Base-by-base conservation (phyloP, 2,329 filamentous ascomycete genomes). In the Aspergillus sojae region DNA sequence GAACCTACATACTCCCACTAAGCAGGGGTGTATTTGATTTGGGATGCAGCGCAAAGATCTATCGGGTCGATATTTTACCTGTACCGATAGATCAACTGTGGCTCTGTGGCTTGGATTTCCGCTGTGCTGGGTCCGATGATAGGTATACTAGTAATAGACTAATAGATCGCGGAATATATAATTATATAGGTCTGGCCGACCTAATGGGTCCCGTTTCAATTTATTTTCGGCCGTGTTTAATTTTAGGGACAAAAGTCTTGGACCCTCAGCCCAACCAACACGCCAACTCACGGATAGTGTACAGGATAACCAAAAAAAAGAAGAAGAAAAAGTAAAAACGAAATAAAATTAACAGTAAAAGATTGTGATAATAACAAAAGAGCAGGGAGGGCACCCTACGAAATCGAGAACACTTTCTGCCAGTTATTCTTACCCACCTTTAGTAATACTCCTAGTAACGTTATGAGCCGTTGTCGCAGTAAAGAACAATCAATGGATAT, bases 31-130 rank as follows among this genome's bases (percentile, higher is more conserved):
- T 34, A 32, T 4, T 39, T 55, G n/a, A 26, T 54, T 54, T 34
- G 10, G 30, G 52, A 36, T 36, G 52, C 52, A 54, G 28, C 23
- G 6, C 21, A 36, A 36, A 54, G 52, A 54, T 54, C 52, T 23
- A 54, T 54, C 30, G 52, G 52, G 16, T 54, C n/a, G n/a, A 36
- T 54, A 14, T 21, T 16, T 55, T 39, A 28, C n/a, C 48, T 32
- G 28, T 16, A 39, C 52, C n/a, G 52, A 55, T 55, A 55, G 52
- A 55, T 55, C 52, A 55, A 26, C 5, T 39, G 52, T 55, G 52
- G 52, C 32, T 55, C 52, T 55, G 32, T 55, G 52, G 52, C 52
- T 36, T 54, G 10, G 52, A n/a, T 34, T n/a, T 11, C 52, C 52
- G 12, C 32, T 26, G 21, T 41, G 5, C 16, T 39, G 52, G 52